A percentile compares a stretch with the other conserved stretches of the same genome.
These are phyloP conservation scores for Lasiodiplodia citricola DNA, from an alignment of 2,329 filamentous ascomycete species.

Conservation along the genomic window DNA sequence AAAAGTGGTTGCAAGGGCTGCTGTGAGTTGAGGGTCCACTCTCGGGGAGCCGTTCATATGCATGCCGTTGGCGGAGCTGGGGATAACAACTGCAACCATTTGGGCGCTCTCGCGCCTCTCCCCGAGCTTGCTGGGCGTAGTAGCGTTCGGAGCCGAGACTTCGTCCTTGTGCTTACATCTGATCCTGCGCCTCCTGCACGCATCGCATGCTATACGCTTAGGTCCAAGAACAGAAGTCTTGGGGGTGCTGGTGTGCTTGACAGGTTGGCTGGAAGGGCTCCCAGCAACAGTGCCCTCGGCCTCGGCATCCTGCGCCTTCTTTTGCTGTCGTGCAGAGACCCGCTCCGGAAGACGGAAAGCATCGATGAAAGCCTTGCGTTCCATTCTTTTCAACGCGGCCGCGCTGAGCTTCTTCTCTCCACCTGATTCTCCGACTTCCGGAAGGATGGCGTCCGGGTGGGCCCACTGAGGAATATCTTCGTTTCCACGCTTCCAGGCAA, in stretches of 20 bases:
- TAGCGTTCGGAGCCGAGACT: constrained; percentile 36
- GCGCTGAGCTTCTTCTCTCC: constrained; percentile 61
- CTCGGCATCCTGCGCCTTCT: constrained; percentile 31
- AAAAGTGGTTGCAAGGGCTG: constrained; percentile 28
- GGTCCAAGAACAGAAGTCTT: constrained; percentile 65
- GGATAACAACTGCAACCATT: constrained; percentile 26
- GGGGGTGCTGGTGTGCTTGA: constrained; percentile 54
- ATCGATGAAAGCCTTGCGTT: constrained; percentile 57
- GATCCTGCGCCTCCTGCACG: constrained; percentile 66
- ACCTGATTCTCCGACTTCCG: constrained; percentile 40
- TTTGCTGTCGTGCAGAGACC: constrained; percentile 44
- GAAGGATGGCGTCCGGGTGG: constrained; percentile 60
- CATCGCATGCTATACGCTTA: constrained; percentile 66
- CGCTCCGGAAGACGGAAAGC: constrained; percentile 51
- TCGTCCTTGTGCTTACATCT: constrained; percentile 68
- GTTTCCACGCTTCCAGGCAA: constrained; percentile 71
- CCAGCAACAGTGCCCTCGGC: background rate
- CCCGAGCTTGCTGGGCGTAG: background rate
- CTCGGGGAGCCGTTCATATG: constrained; percentile 29
- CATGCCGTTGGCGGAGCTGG: background rate
- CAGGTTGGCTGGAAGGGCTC: constrained; percentile 30
- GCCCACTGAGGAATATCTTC: constrained; percentile 67
- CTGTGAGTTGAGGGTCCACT: constrained; percentile 32
- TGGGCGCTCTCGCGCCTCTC: constrained; percentile 21
- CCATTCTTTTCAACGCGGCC: constrained; percentile 60